Base-by-base conservation (phyloP, 768 basidiomycete species). In the Sporobolomyces pararoseus region DNA sequence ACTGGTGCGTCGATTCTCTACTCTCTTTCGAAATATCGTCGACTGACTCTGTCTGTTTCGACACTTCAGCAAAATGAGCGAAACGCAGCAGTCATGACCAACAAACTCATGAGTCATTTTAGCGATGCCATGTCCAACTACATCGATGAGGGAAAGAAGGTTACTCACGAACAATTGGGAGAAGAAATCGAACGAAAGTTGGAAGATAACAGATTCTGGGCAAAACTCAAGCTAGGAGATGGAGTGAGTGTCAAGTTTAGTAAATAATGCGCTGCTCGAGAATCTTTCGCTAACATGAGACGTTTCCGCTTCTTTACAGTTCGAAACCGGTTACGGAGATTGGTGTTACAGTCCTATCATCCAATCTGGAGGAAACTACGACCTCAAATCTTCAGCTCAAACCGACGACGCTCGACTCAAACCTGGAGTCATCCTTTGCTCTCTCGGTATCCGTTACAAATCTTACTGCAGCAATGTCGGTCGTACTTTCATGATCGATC, bases 281-380 rank as follows among this genome's bases (percentile, higher is more conserved):
- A 51, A 25, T 47, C 46, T 13, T 9, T 47, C 23, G 50, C 27
- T 25, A 10, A 29, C 23, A 10, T 27, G n/a, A 49, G 7, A 49
- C 27, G 7, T 21, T 25, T 54, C 10, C 17, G 23, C 39, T 42
- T 42, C 10, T 42, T 23, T 75, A n/a, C n/a, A 96, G 90, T 84
- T 92, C 65, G 92, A 99, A 78, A 95, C 90, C 86, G 81, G 83
- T n/a, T 84, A 87, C 3, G 88, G 89, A 9, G 96, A 99, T 79
- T 95, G 94, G 80, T 89, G 90, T 75, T 97, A 95, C 79, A 86
- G 90, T 3, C 93, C 95, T 3, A 94, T 97, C 78, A 90, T 98
- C 77, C 95, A 97, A 75, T 97, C 94, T 9, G 88, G 88, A 49
- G 89, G 90, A 12, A 88, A 88, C 42, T 98, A 95, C 78, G 95